Evolutionary conservation across 768 basidiomycete genomes (phyloP).

Genomic region (Suillus occidentalis): DNA sequence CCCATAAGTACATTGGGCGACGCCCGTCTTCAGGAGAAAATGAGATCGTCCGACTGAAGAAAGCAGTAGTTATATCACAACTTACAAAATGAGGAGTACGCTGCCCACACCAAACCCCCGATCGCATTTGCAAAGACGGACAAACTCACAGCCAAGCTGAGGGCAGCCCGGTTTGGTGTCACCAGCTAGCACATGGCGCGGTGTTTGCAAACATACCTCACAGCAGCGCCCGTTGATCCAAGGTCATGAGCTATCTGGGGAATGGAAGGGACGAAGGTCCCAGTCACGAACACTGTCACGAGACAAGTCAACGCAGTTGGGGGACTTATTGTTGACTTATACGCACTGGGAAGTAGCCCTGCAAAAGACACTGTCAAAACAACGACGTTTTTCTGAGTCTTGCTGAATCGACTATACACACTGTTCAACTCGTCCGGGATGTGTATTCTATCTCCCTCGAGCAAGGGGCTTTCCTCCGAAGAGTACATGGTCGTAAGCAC

Average conservation of each 20-base stretch:
- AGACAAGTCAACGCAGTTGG: background rate
- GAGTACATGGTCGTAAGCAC: background rate
- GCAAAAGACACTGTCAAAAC: constrained; percentile 54
- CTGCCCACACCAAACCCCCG: constrained; percentile 47
- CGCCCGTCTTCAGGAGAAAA: constrained; percentile 51
- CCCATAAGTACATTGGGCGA: constrained; percentile 53
- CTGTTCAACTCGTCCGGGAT: background rate
- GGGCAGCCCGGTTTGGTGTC: background rate
- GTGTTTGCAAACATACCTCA: constrained; percentile 22
- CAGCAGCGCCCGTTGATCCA: constrained; percentile 27
- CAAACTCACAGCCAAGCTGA: constrained; percentile 46
- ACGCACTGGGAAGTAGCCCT: constrained; percentile 58
- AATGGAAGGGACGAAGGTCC: constrained; percentile 38
- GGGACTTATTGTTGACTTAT: background rate
- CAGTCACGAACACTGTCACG: constrained; percentile 28
- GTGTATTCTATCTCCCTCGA: background rate
- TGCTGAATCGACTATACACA: constrained; percentile 43
- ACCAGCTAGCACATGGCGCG: background rate
- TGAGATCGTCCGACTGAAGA: background rate
- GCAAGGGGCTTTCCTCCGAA: constrained; percentile 6
- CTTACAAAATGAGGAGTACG: constrained; percentile 46
- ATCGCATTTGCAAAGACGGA: constrained; percentile 43
- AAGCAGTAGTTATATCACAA: constrained; percentile 9
- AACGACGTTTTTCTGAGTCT: constrained; percentile 47
- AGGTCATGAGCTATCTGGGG: constrained; percentile 36